These are phyloP conservation scores for Cutaneotrichosporon daszewskae DNA, from an alignment of 1,284 basidiomycete species.

Conservation along the genomic window DNA sequence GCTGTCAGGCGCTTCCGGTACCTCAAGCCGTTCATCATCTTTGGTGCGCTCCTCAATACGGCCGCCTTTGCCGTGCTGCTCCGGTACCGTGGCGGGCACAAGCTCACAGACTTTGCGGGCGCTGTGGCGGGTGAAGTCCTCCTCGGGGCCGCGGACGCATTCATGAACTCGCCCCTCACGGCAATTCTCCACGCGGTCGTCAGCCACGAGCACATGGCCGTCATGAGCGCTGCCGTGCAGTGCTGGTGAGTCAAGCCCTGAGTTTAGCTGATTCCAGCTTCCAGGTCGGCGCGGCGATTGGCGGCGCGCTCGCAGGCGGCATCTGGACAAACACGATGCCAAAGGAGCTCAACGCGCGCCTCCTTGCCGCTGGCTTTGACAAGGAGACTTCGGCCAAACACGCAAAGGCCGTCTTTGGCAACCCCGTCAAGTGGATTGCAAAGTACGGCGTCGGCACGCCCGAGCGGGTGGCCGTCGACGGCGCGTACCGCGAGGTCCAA, in stretches of 20 bases:
- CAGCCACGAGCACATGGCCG: constrained; percentile 40
- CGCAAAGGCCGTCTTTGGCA: constrained; percentile 36
- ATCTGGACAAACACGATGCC: constrained; percentile 41
- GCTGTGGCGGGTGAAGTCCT: constrained; percentile 46
- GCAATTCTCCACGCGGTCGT: constrained; percentile 39
- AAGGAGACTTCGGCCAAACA: no score
- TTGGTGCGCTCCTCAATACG: constrained; percentile 25
- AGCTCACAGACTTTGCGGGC: constrained; percentile 19
- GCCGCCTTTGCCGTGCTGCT: constrained; percentile 46
- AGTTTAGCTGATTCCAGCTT: no score
- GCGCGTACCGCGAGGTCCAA: constrained; percentile 39
- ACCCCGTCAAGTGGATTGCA: constrained; percentile 36
- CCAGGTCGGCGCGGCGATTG: constrained; percentile 39
- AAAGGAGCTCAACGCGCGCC: constrained; percentile 1
- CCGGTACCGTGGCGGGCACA: constrained; percentile 36
- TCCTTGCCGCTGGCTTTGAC: no score
- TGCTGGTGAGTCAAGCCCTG: no score
- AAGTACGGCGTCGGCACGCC: constrained; percentile 40
- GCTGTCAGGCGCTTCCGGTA: constrained; percentile 40
- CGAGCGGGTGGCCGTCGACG: constrained; percentile 34
- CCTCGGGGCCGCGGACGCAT: constrained; percentile 43
- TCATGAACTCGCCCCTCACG: constrained; percentile 40
- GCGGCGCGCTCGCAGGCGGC: constrained; percentile 46
- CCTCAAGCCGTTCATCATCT: constrained; percentile 45
- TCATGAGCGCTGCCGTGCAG: constrained; percentile 44